phyloP scores from a whole-genome alignment of 1,284 basidiomycete species.

The Sutorius eximius region DNA sequence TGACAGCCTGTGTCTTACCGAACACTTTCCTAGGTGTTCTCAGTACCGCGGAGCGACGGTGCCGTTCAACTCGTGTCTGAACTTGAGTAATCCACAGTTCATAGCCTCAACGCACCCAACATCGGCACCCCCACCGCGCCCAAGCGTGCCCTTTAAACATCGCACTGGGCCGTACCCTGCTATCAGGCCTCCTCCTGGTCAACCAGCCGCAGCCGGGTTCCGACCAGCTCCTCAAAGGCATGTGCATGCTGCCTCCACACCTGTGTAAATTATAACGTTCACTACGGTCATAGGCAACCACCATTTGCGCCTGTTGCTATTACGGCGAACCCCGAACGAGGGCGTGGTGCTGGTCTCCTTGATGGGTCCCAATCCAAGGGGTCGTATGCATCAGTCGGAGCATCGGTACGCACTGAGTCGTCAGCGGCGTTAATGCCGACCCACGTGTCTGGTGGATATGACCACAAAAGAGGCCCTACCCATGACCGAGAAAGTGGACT shows the following conservation, averaged over 20 bases:
- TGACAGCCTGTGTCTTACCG: background rate
- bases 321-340: conserved; percentile 70
- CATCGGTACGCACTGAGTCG: background rate
- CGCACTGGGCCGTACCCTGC: conserved; percentile 66
- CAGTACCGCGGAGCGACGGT: conserved; percentile 87
- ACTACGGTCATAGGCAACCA: conserved; percentile 26
- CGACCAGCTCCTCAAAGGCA: conserved; percentile 40
- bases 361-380: conserved; percentile 6
- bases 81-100: conserved; percentile 82
- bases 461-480: background rate
- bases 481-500: conserved; percentile 3
- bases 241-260: background rate
- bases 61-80: conserved; percentile 82
- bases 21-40: conserved; percentile 64
- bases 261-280: background rate
- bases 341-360: conserved; percentile 31
- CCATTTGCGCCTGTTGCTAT: conserved; percentile 46
- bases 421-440: conserved; percentile 1
- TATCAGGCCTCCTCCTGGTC: conserved; percentile 52
- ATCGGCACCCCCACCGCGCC: conserved; percentile 41
- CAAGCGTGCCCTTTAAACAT: conserved; percentile 56
- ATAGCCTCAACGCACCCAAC: conserved; percentile 67
- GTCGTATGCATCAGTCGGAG: conserved; percentile 9
- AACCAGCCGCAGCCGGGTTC: conserved; percentile 59
- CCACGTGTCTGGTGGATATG: conserved; percentile 1